Conservation (phyloP, 73 alveolate genomes). For the Tetrahymena thermophila region DNA sequence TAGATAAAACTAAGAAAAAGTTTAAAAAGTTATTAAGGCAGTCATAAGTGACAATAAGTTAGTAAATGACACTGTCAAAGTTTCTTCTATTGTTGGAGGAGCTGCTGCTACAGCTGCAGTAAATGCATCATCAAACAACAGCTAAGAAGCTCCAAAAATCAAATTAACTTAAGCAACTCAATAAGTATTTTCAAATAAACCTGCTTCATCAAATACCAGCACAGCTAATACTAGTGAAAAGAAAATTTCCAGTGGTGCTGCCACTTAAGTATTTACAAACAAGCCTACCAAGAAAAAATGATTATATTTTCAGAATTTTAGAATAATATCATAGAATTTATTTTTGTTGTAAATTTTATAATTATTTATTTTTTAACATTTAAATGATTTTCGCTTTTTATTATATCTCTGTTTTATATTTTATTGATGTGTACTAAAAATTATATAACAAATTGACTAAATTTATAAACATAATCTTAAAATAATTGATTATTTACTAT, state of each 20-base stretch:
- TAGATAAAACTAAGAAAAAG: constrained; percentile 5
- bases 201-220: not conserved
- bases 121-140: not conserved
- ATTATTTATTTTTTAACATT: not conserved
- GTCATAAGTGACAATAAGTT: not conserved
- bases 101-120: not conserved
- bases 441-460: no score
- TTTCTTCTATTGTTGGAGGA: not conserved
- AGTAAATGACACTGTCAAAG: not conserved
- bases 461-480: no score
- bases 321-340: not conserved
- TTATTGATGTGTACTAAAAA: not conserved
- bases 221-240: not conserved
- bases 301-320: not conserved
- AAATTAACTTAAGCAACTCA: not conserved
- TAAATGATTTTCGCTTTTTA: not conserved
- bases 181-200: not conserved
- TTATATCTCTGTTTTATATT: not conserved
- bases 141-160: not conserved
- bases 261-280: not conserved
- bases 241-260: not conserved
- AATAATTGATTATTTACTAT: no score
- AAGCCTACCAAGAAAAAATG: not conserved
- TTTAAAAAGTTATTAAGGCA: constrained; percentile 16
- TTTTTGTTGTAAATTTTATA: not conserved